phyloP scores from a whole-genome alignment of 2,329 filamentous ascomycete genomes.

The Grosmannia penicillata region DNA sequence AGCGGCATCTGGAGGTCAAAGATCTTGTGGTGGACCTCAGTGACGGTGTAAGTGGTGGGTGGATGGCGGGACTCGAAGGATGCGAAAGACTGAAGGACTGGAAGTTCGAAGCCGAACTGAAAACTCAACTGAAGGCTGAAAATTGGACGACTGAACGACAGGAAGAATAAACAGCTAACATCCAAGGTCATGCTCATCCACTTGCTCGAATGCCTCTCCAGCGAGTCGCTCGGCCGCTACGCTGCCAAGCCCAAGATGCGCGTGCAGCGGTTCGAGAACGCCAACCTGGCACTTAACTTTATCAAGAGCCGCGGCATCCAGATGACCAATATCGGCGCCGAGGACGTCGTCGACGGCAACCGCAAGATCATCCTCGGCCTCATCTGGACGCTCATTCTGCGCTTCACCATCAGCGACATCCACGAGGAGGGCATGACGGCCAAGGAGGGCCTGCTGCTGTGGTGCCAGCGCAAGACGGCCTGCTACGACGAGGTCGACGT shows the following conservation, averaged over 20 bases:
- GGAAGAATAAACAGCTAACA: neutral
- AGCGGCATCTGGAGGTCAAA: constrained; percentile 63
- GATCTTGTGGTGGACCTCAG: constrained; percentile 82
- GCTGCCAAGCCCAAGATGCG: constrained; percentile 90
- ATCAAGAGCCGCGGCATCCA: constrained; percentile 75
- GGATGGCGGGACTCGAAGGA: neutral
- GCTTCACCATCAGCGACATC: constrained; percentile 98
- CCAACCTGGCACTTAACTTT: constrained; percentile 87
- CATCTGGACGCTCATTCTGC: constrained; percentile 95
- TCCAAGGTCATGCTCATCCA: constrained; percentile 89
- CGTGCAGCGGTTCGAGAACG: constrained; percentile 96
- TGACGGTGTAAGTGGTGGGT: constrained; percentile 74
- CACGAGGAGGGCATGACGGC: constrained; percentile 96
- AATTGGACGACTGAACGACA: no score
- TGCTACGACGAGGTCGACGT: constrained; percentile 97
- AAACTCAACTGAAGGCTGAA: no score
- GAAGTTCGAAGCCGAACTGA: no score
- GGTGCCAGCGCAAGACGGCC: constrained; percentile 97
- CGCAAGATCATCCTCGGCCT: constrained; percentile 92
- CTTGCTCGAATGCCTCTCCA: constrained; percentile 87
- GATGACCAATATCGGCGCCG: constrained; percentile 96
- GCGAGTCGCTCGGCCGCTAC: constrained; percentile 91
- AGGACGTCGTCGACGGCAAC: constrained; percentile 96
- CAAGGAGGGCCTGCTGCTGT: constrained; percentile 85
- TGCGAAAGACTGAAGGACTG: no score